phyloP scores from a whole-genome alignment of 106 monocot genomes.

The Narthecium ossifragum region DNA sequence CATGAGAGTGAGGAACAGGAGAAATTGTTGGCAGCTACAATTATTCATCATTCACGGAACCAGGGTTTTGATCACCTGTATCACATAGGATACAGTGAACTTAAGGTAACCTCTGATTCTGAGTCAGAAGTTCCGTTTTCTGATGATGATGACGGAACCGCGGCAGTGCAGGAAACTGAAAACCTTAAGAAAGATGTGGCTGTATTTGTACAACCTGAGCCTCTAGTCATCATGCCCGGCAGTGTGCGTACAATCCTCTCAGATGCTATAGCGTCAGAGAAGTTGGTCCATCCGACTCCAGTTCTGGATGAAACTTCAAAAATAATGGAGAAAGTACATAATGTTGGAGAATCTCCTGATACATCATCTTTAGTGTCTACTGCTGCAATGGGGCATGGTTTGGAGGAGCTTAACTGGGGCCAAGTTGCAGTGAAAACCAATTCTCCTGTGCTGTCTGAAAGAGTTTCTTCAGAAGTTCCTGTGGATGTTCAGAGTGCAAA shows the following conservation, averaged over 20 bases:
- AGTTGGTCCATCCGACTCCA: slow-evolving; percentile 20
- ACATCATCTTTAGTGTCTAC: slow-evolving; percentile 1
- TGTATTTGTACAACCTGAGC: slow-evolving; percentile 12
- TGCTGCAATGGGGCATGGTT: slow-evolving; percentile 13
- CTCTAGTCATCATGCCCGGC: not conserved
- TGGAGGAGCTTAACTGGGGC: slow-evolving; percentile 27
- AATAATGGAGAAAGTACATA: slow-evolving; percentile 9
- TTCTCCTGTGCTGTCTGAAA: slow-evolving; percentile 12
- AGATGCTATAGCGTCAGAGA: slow-evolving; percentile 7
- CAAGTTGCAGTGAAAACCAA: slow-evolving; percentile 5
- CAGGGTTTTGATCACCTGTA: slow-evolving; percentile 20
- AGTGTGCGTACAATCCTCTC: slow-evolving; percentile 1
- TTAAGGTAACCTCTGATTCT: slow-evolving; percentile 44
- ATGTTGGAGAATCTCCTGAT: slow-evolving; percentile 7
- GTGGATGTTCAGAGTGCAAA: slow-evolving; percentile 15
- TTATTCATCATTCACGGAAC: slow-evolving; percentile 8
- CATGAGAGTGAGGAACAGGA: slow-evolving; percentile 7
- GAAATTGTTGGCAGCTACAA: not conserved
- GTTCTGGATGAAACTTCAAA: not conserved
- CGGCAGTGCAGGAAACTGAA: not conserved
- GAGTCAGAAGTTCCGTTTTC: slow-evolving; percentile 32
- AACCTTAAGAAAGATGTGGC: slow-evolving; percentile 9
- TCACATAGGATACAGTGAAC: slow-evolving; percentile 38
- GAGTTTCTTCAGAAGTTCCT: slow-evolving; percentile 3
- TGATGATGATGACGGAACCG: slow-evolving; percentile 22